Conservation (phyloP, 352 stramenopile genomes). For the Globisporangium takayamanum region DNA sequence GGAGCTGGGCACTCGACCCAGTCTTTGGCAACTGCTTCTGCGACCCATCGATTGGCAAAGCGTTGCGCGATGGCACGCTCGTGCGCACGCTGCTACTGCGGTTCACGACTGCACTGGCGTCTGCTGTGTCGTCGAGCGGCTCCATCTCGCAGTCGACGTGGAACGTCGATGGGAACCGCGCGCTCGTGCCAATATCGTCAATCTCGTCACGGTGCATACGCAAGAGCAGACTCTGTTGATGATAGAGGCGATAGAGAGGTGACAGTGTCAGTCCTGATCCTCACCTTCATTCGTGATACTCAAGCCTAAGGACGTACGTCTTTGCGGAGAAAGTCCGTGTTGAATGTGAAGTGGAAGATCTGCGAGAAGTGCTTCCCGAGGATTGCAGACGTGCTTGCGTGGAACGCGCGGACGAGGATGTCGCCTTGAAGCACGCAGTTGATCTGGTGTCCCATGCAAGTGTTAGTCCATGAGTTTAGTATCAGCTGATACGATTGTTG, state of each 20-base stretch:
- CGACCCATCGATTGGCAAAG: conserved; percentile 3
- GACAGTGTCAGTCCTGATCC: background rate
- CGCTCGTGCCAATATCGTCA: conserved; percentile 46
- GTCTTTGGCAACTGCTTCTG: conserved; percentile 12
- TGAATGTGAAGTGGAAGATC: conserved; percentile 85
- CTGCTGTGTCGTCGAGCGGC: conserved; percentile 17
- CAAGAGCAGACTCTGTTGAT: conserved; percentile 31
- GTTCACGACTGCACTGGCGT: background rate
- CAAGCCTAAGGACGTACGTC: conserved; percentile 28
- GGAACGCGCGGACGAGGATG: conserved; percentile 62
- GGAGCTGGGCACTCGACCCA: conserved; percentile 14
- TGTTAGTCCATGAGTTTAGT: too few relatives aligned
- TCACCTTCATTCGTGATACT: background rate
- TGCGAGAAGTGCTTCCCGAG: conserved; percentile 75
- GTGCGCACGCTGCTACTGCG: background rate
- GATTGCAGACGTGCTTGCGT: conserved; percentile 65
- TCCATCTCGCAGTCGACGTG: conserved; percentile 47
- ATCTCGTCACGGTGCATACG: conserved; percentile 51
- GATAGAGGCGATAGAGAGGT: background rate
- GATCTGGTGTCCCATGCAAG: conserved; percentile 21
- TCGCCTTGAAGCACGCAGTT: conserved; percentile 73
- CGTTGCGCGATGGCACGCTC: background rate
- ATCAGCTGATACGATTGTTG: too few relatives aligned
- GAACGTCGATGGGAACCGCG: conserved; percentile 50
- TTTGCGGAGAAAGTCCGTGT: conserved; percentile 77